Conservation (phyloP, 768 basidiomycete genomes). For the Hydnomerulius pinastri region DNA sequence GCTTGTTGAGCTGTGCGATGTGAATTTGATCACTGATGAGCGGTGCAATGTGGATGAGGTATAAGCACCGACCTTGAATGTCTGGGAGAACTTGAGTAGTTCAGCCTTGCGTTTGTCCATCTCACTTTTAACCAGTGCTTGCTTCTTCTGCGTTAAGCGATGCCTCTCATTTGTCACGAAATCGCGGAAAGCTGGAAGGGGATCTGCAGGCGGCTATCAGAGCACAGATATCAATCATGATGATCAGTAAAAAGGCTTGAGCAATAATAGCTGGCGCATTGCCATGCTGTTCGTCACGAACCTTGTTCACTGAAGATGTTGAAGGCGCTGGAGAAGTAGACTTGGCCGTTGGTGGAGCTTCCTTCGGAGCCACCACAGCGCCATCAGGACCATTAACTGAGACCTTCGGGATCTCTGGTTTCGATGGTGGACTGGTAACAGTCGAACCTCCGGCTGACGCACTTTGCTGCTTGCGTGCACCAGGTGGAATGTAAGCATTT, state of each 20-base stretch:
- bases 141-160: slow-evolving; percentile 86
- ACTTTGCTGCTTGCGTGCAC: slow-evolving; percentile 59
- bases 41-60: background rate
- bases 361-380: slow-evolving; percentile 42
- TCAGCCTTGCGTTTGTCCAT: slow-evolving; percentile 96
- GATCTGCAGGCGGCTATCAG: slow-evolving; percentile 65
- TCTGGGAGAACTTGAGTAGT: slow-evolving; percentile 88
- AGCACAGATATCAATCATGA: slow-evolving; percentile 6
- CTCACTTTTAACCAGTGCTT: slow-evolving; percentile 85
- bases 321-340: slow-evolving; percentile 66
- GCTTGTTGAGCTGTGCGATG: slow-evolving; percentile 75
- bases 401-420: slow-evolving; percentile 66
- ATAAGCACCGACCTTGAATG: slow-evolving; percentile 77
- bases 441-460: slow-evolving; percentile 29
- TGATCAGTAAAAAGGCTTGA: slow-evolving; percentile 8
- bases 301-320: slow-evolving; percentile 50
- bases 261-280: background rate
- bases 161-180: slow-evolving; percentile 94
- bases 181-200: slow-evolving; percentile 84
- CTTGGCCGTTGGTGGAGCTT: slow-evolving; percentile 51
- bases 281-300: slow-evolving; percentile 25
- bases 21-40: slow-evolving; percentile 1
- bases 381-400: slow-evolving; percentile 82
- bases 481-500: slow-evolving; percentile 94
- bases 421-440: slow-evolving; percentile 27